A percentile compares a stretch with the other conserved stretches of the same genome.
These are phyloP conservation scores for Pyronema domesticum DNA, from an alignment of 495 filamentous ascomycete species.

Conservation along the genomic window DNA sequence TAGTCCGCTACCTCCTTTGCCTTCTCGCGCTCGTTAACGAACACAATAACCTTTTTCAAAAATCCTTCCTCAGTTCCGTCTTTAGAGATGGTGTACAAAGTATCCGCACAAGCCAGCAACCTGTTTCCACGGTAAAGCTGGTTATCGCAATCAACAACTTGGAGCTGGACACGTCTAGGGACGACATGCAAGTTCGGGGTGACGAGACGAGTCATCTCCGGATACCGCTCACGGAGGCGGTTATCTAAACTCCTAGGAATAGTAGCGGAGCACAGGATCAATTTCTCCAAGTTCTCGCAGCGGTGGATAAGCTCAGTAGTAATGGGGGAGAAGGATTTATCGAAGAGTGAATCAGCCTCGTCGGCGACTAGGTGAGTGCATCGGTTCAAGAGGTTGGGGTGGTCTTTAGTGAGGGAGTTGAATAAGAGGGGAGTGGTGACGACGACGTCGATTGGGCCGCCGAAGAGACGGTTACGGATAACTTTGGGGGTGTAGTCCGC, in stretches of 20 bases:
- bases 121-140: constrained; percentile 85
- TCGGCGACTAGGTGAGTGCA: constrained; percentile 78
- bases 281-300: constrained; percentile 59
- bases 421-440: constrained; percentile 80
- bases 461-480: constrained; percentile 75
- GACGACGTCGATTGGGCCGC: constrained; percentile 59
- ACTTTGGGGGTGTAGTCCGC: constrained; percentile 52
- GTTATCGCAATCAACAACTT: constrained; percentile 76
- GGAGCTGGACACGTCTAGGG: constrained; percentile 80
- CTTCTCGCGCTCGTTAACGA: constrained; percentile 92
- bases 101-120: constrained; percentile 76
- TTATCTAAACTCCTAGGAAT: constrained; percentile 77
- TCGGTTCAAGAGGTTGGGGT: constrained; percentile 74
- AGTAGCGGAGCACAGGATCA: constrained; percentile 93
- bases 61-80: constrained; percentile 44
- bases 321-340: constrained; percentile 70
- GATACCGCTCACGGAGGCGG: constrained; percentile 63
- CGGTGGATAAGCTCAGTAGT: constrained; percentile 69
- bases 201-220: constrained; percentile 63
- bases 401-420: constrained; percentile 61
- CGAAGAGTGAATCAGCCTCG: constrained; percentile 88
- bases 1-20: constrained; percentile 63
- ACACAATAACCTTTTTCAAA: constrained; percentile 77
- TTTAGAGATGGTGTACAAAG: constrained; percentile 83
- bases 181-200: constrained; percentile 93